Conservation (phyloP, 495 filamentous ascomycete species). For the Viridothelium virens region DNA sequence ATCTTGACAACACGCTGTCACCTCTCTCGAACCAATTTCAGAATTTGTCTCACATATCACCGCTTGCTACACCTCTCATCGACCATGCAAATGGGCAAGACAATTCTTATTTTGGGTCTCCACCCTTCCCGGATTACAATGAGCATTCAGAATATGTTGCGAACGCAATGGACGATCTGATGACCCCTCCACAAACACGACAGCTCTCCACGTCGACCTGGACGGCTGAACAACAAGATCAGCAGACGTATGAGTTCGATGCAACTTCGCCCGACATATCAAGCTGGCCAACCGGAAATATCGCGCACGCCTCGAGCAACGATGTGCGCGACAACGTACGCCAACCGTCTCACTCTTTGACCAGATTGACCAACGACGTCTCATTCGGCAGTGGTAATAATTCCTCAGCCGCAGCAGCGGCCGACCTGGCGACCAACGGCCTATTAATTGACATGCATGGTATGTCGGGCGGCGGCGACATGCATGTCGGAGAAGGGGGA, state of each 20-base stretch:
- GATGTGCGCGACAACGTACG: not conserved
- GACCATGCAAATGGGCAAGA: not conserved
- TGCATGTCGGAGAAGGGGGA: not conserved
- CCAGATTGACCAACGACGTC: not conserved
- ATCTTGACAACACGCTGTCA: conserved; percentile 28
- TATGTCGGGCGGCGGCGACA: not conserved
- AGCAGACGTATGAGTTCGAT: not conserved
- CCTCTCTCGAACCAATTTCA: conserved; percentile 24
- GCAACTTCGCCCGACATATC: conserved; percentile 4
- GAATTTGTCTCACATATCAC: conserved; percentile 23
- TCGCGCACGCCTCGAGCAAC: not conserved
- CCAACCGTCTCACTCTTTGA: not conserved
- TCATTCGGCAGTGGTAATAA: not conserved
- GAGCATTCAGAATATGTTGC: not conserved
- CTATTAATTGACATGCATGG: conserved; percentile 4
- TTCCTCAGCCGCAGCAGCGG: not conserved
- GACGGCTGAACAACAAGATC: not conserved
- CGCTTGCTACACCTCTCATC: conserved; percentile 2
- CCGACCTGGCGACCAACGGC: conserved; percentile 7
- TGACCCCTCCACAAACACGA: conserved; percentile 6
- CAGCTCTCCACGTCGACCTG: conserved; percentile 4
- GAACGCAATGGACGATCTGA: not conserved
- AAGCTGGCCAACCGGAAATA: conserved; percentile 10
- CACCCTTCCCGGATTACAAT: not conserved
- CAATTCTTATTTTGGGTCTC: not conserved